phyloP scores from a whole-genome alignment of 306 rosid species.

The Quercus parvula region DNA sequence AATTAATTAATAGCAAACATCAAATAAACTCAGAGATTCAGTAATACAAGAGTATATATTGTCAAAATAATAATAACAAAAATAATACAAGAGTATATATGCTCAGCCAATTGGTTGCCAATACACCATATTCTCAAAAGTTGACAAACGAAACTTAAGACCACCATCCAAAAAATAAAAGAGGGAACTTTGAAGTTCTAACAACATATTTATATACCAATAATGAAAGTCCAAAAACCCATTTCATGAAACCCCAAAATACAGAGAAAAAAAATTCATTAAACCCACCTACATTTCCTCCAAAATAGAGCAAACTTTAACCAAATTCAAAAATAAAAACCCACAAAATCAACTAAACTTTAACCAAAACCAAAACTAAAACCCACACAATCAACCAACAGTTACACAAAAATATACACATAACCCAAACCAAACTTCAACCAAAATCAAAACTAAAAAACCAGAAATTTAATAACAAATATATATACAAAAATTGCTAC shows the following conservation, averaged over 20 bases:
- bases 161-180: not conserved
- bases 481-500: too few species aligned
- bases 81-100: not conserved
- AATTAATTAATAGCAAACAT: not conserved
- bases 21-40: not conserved
- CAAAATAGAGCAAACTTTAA: conserved; percentile 1
- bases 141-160: not conserved
- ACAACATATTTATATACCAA: not conserved
- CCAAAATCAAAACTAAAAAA: too few species aligned
- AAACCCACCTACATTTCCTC: conserved; percentile 7
- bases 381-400: too few species aligned
- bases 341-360: too few species aligned
- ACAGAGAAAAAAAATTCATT: not conserved
- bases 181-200: not conserved
- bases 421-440: too few species aligned
- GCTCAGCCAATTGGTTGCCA: not conserved
- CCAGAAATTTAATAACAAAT: too few species aligned
- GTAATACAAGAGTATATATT: too few species aligned
- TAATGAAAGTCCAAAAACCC: not conserved
- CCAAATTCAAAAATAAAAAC: too few species aligned
- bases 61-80: too few species aligned
- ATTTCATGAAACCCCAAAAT: not conserved
- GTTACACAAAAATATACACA: too few species aligned
- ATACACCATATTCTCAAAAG: not conserved
- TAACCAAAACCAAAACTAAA: too few species aligned